A percentile compares a stretch with the other conserved stretches of the same genome.
These are phyloP conservation scores for Russula sp. DNA, from an alignment of 768 basidiomycete genomes.

Conservation along the genomic window DNA sequence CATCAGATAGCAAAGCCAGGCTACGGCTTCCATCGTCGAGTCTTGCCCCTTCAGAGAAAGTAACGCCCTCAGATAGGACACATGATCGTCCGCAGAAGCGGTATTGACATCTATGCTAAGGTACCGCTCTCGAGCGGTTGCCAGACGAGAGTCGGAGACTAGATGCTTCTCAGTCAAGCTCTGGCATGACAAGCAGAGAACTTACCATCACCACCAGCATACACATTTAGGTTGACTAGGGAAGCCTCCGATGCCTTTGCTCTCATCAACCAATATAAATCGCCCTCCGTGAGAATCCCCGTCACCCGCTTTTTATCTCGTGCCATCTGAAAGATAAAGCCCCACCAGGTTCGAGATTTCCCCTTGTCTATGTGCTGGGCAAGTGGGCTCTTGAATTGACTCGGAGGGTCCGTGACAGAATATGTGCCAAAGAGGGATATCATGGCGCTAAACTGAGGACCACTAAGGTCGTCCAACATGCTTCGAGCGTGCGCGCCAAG, in stretches of 20 bases:
- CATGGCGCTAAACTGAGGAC: conserved; percentile 18
- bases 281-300: conserved; percentile 34
- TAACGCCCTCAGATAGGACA: conserved; percentile 11
- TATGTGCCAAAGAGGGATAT: conserved; percentile 22
- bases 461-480: conserved; percentile 14
- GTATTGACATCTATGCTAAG: conserved; percentile 18
- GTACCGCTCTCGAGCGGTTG: conserved; percentile 10
- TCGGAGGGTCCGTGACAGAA: conserved; percentile 8
- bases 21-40: conserved; percentile 1
- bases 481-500: conserved; percentile 5
- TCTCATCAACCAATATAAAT: conserved; percentile 60
- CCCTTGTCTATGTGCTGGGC: conserved; percentile 28
- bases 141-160: background rate
- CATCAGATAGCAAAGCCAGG: conserved; percentile 16
- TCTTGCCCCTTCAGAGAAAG: conserved; percentile 11
- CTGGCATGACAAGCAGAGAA: background rate
- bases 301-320: conserved; percentile 39
- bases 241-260: conserved; percentile 26
- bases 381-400: conserved; percentile 22
- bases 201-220: conserved; percentile 16
- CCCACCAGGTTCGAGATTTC: conserved; percentile 40
- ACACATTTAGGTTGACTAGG: background rate
- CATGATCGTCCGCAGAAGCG: background rate
- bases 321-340: conserved; percentile 41
- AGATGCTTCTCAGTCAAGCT: background rate